Conservation (phyloP, 163 green algal genomes). For the Coccomyxa subellipsoidea region DNA sequence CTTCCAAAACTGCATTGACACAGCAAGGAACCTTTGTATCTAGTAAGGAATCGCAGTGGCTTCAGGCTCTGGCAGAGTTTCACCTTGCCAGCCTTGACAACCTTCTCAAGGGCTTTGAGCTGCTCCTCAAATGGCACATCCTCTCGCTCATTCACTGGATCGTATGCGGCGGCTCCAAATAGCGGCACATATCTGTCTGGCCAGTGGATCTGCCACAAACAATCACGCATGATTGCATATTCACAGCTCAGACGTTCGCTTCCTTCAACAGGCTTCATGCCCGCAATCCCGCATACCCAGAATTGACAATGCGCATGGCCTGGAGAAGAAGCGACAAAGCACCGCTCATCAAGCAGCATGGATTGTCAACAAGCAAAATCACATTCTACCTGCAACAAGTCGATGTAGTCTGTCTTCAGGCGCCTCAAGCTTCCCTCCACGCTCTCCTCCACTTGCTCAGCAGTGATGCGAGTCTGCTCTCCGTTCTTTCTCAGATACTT, state of each 20-base stretch:
- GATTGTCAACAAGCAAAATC: too few species aligned
- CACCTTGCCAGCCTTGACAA: conserved; percentile 89
- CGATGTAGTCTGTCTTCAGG: conserved; percentile 61
- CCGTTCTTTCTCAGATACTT: conserved; percentile 31
- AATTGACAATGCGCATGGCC: too few species aligned
- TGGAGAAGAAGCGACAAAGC: too few species aligned
- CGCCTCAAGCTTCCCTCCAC: conserved; percentile 57
- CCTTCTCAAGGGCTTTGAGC: conserved; percentile 68
- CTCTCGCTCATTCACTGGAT: conserved; percentile 37
- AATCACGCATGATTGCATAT: too few species aligned
- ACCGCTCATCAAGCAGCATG: too few species aligned
- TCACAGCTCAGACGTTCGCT: too few species aligned
- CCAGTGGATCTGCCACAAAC: conserved; percentile 56
- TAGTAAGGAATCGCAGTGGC: too few species aligned
- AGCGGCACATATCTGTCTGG: conserved; percentile 72
- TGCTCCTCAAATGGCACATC: conserved; percentile 76
- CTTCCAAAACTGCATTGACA: not conserved
- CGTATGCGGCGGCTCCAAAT: conserved; percentile 71
- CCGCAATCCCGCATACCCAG: too few species aligned
- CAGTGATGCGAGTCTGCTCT: conserved; percentile 33
- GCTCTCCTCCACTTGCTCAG: conserved; percentile 51
- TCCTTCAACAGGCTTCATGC: too few species aligned
- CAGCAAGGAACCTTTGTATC: not conserved
- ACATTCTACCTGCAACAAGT: conserved; percentile 57
- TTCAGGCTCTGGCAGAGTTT: not conserved